A percentile compares a stretch with the other conserved stretches of the same genome.
Conservation (phyloP, 352 stramenopile genomes). For the Phytopythium litorale region DNA sequence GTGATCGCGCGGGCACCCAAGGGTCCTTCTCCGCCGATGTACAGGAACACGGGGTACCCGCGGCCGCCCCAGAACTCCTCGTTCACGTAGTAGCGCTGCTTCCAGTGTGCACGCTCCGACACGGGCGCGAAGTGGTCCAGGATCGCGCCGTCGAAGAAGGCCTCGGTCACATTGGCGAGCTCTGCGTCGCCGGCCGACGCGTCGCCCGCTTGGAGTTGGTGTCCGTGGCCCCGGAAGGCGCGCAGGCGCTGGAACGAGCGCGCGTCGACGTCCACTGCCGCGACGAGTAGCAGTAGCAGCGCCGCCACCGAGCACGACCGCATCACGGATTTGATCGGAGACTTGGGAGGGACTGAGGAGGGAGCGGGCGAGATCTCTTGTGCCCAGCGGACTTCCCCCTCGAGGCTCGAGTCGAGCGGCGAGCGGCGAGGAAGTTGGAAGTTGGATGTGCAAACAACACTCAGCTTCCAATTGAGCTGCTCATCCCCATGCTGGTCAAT, state of each 20-base stretch:
- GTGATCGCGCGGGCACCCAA: conserved; percentile 53
- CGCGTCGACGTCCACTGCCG: conserved; percentile 10
- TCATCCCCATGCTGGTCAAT: neutral
- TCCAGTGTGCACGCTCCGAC: conserved; percentile 58
- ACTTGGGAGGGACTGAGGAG: neutral
- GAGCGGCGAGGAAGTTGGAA: no score
- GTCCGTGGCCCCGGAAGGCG: conserved; percentile 66
- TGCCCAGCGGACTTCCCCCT: neutral
- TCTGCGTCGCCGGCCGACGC: conserved; percentile 20
- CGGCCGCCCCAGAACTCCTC: conserved; percentile 80
- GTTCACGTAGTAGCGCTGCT: conserved; percentile 90
- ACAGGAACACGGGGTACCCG: conserved; percentile 86
- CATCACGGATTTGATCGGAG: neutral
- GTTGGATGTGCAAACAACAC: conserved; percentile 2
- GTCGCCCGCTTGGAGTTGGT: conserved; percentile 52
- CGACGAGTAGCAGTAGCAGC: neutral
- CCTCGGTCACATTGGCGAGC: conserved; percentile 37
- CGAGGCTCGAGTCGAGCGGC: neutral
- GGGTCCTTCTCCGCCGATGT: conserved; percentile 78
- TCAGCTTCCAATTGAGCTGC: neutral
- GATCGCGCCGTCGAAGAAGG: conserved; percentile 57
- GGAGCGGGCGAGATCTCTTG: neutral
- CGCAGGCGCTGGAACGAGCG: conserved; percentile 50
- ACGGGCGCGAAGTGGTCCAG: conserved; percentile 72
- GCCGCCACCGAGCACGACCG: neutral